phyloP scores from a whole-genome alignment of 2,329 filamentous ascomycete genomes.

The Ceratocystis smalleyi region DNA sequence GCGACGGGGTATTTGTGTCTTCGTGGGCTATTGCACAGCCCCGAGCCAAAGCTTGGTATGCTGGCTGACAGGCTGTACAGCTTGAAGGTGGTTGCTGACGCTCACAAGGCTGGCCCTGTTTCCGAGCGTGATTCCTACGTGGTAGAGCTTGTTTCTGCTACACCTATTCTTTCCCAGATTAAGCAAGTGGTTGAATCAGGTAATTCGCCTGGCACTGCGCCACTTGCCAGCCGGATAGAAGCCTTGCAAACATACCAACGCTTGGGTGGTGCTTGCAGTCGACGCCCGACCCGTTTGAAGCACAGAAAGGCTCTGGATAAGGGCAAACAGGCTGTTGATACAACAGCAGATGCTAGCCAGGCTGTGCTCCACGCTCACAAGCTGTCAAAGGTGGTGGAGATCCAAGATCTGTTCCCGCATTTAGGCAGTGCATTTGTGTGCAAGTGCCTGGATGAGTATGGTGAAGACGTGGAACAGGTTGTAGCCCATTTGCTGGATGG shows the following conservation, averaged over 20 bases:
- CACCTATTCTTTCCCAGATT: conserved; percentile 53
- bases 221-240: background rate
- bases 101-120: conserved; percentile 40
- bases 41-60: conserved; percentile 54
- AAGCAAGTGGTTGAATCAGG: conserved; percentile 35
- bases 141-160: conserved; percentile 64
- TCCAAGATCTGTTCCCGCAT: conserved; percentile 89
- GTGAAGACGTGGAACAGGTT: conserved; percentile 60
- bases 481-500: conserved; percentile 70
- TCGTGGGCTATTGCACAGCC: conserved; percentile 49
- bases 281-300: background rate
- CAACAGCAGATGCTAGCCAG: conserved; percentile 26
- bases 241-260: conserved; percentile 1
- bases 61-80: conserved; percentile 73
- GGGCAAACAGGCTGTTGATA: conserved; percentile 40
- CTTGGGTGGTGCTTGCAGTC: background rate
- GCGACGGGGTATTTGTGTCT: conserved; percentile 63
- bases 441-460: conserved; percentile 63
- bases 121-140: conserved; percentile 58
- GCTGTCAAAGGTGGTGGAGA: conserved; percentile 70
- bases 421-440: conserved; percentile 70
- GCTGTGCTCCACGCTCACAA: conserved; percentile 56
- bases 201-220: conserved; percentile 32
- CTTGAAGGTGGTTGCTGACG: conserved; percentile 55
- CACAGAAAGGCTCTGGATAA: conserved; percentile 42